Evolutionary conservation across 2,329 filamentous ascomycete species (phyloP), one percentile per base, ranked within the genome.

Genomic region (Penicillium sp.): DNA sequence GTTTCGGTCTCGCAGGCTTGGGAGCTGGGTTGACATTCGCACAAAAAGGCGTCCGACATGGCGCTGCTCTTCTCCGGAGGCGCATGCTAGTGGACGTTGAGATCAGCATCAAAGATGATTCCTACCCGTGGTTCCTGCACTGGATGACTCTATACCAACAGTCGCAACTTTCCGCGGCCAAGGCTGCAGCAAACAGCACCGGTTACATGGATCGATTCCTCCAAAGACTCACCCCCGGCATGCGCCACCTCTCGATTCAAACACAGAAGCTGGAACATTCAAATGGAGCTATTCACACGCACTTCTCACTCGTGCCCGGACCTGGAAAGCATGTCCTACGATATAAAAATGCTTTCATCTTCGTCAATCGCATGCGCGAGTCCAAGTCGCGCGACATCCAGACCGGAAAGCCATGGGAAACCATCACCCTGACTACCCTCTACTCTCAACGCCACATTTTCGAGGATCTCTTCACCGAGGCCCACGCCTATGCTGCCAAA

Each of bases 11-110:
- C 49, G 94, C 92, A 57, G 90, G 89, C 29, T 82, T 99, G 49
- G 94, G 92, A 59, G 91, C 92, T 32, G 88, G 84, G 39, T 83
- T 92, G 31, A 88, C 91, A 11, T 85, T 96, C 64, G 90, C 87
- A 29, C 91, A 94, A 59, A 88, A 88, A 68, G 90, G 90, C 32
- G 73, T 89, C 55, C 84, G 92, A 56, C 81, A 86, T 65, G 86
- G 86, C 51, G 86, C 88, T n/a, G 83, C 84, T 42, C 81, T 95
- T 53, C 77, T 96, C 55, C 89, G 91, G 47, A 87, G 89, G 49
- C 90, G 93, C 46, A 86, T 99, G 77, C 86, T 99, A 29, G 91
- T 97, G 66, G 92, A 97, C 67, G 86, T 99, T 67, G 94, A 99
- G 75, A 96, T 99, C 74, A 93, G 90, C 73, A 90, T 91, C 70